Conservation (phyloP, 306 rosid species). For the Fagus sylvatica region DNA sequence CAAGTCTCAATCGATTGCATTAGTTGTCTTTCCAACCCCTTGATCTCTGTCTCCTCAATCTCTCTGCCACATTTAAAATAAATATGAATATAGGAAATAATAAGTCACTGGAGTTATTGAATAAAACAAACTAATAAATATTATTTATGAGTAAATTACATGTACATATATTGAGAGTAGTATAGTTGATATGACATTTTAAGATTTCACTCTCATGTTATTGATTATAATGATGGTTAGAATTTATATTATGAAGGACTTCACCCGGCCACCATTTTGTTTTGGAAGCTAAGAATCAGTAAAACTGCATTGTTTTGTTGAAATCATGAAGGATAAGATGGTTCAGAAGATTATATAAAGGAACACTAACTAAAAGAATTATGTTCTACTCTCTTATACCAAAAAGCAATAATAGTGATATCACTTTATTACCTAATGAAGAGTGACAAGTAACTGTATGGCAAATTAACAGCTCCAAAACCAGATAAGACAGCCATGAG, state of each 20-base stretch:
- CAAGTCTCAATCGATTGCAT: constrained; percentile 85
- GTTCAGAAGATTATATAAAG: too few relatives aligned
- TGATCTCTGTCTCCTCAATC: constrained; percentile 79
- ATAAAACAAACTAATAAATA: background rate
- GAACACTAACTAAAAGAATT: background rate
- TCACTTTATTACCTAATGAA: constrained; percentile 59
- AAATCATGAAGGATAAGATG: too few relatives aligned
- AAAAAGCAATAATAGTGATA: background rate
- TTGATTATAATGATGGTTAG: background rate
- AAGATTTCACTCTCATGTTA: background rate
- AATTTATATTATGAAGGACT: background rate
- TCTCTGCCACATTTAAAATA: constrained; percentile 44
- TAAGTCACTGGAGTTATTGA: background rate
- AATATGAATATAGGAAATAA: constrained; percentile 12
- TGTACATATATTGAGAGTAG: background rate
- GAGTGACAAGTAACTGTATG: constrained; percentile 87
- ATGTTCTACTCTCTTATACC: background rate
- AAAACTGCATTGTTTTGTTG: too few relatives aligned
- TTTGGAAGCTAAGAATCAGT: background rate
- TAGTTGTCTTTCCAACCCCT: constrained; percentile 76
- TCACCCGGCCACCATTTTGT: background rate
- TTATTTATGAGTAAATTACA: background rate
- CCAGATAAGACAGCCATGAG: constrained; percentile 95
- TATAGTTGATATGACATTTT: background rate
- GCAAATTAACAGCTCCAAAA: constrained; percentile 95